Base-by-base conservation (phyloP, 1,139 yeast species). In the Pichia sp. region DNA sequence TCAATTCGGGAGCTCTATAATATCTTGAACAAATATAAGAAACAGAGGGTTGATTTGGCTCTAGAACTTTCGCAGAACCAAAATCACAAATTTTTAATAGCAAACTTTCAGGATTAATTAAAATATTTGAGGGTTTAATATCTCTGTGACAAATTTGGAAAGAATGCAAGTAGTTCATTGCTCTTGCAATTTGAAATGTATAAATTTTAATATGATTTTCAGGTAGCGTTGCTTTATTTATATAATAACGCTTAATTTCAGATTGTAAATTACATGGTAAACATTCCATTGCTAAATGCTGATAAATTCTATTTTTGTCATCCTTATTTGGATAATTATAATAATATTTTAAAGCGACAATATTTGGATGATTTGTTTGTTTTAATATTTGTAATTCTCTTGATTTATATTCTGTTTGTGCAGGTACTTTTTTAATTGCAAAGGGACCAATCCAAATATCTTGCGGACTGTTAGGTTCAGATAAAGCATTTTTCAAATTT, bases 261-360 rank as follows among this genome's bases (percentile, higher is more conserved):
- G 73, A 66, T 60, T 84, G 92, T 52, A 84, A 70, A 49, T 85
- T 84, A 38, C 83, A 82, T n/a, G 92, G 92, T 48, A 84, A 69
- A 55, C 90, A 82, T 64, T 84, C 94, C 94, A 84, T 84, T 28
- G 86, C 92, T 56, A 84, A 68, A 66, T 83, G 86, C 60, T 82
- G 90, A 62, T 83, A 84, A 37, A 83, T 62, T 56, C 80, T 78
- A 50, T 76, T 75, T 60, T 80, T 84, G 48, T 69, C 70, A 34
- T 74, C 73, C 6, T 78, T 67, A 53, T 73, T 70, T 49, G 77
- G 80, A 49, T 82, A 80, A 62, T 82, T 86, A 59, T 80, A 84
- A 58, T 79, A 84, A 56, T 62, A 77, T 53, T 80, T 74, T 55
- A 85, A 69, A 40, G 75, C 70, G 37, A 84, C 87, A 42, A 85